phyloP scores from a whole-genome alignment of 768 basidiomycete species.

The Thelephora ganbajun region DNA sequence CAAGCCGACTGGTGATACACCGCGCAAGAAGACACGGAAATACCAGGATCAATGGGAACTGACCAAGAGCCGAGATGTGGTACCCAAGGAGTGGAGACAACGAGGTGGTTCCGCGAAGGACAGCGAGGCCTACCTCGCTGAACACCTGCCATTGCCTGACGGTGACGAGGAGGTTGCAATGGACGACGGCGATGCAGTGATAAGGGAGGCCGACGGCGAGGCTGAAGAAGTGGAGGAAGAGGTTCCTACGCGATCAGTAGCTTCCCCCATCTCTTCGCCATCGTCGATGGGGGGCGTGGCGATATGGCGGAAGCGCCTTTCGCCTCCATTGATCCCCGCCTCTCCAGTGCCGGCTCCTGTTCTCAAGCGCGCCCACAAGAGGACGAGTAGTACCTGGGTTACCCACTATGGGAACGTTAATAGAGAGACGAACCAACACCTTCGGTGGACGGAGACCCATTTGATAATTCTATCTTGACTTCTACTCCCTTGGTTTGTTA shows the following conservation, averaged over 20 bases:
- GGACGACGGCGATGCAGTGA: conserved; percentile 4
- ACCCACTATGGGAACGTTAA: conserved; percentile 16
- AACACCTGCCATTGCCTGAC: conserved; percentile 20
- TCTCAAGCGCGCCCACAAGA: conserved; percentile 9
- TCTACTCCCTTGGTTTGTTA: not conserved
- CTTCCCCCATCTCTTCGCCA: conserved; percentile 26
- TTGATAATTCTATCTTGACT: conserved; percentile 2
- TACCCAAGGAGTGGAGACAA: conserved; percentile 40
- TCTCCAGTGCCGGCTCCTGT: conserved; percentile 6
- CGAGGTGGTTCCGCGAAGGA: conserved; percentile 14
- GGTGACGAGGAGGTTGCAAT: conserved; percentile 8
- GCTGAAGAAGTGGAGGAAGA: conserved; percentile 17
- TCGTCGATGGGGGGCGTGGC: too few species aligned
- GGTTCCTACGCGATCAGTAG: conserved; percentile 16
- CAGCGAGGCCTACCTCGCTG: conserved; percentile 24
- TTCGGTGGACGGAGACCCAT: conserved; percentile 9
- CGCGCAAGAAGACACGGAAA: conserved; percentile 61
- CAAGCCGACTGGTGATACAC: conserved; percentile 56
- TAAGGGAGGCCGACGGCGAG: conserved; percentile 3
- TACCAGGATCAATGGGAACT: conserved; percentile 61
- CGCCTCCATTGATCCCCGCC: conserved; percentile 6
- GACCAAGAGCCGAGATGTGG: conserved; percentile 45
- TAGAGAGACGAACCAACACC: conserved; percentile 20
- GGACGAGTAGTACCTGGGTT: conserved; percentile 7
- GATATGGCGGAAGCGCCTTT: too few species aligned